Conservation (phyloP, 139 green algal species). For the Zygnema cylindricum region DNA sequence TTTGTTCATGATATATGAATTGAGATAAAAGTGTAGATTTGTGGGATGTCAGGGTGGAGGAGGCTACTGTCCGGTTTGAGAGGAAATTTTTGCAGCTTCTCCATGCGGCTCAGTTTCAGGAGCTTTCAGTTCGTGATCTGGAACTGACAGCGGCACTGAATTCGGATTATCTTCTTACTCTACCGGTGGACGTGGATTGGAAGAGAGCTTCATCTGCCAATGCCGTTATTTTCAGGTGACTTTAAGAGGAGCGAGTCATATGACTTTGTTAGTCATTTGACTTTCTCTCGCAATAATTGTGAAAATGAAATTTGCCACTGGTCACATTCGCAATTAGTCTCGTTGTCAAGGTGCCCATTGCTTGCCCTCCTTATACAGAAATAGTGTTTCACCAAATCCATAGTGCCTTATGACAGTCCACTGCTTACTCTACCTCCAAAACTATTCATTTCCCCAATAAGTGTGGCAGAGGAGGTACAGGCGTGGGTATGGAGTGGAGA, state of each 20-base stretch:
- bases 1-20: too few species aligned
- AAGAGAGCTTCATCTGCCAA: constrained; percentile 14
- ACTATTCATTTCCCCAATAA: not conserved
- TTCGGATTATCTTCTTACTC: constrained; percentile 40
- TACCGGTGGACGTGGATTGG: constrained; percentile 40
- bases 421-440: not conserved
- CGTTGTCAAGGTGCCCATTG: not conserved
- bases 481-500: not conserved
- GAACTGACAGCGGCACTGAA: constrained; percentile 38
- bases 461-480: not conserved
- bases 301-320: not conserved
- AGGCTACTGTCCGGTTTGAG: constrained; percentile 27
- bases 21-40: too few species aligned
- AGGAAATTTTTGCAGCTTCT: constrained; percentile 34
- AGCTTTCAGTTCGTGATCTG: constrained; percentile 21
- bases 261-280: constrained; percentile 14
- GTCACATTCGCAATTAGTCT: not conserved
- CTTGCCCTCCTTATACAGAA: not conserved
- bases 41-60: too few species aligned
- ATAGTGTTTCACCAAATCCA: not conserved
- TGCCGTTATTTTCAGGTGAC: constrained; percentile 41
- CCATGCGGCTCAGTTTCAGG: constrained; percentile 6
- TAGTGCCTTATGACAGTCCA: not conserved
- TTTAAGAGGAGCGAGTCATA: too few species aligned
- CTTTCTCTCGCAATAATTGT: not conserved